Percentiles rank a stretch among this genome's conserved stretches.
These are phyloP conservation scores for Tritrichomonas musculus DNA, from an alignment of 208 protist species.

Conservation along the genomic window DNA sequence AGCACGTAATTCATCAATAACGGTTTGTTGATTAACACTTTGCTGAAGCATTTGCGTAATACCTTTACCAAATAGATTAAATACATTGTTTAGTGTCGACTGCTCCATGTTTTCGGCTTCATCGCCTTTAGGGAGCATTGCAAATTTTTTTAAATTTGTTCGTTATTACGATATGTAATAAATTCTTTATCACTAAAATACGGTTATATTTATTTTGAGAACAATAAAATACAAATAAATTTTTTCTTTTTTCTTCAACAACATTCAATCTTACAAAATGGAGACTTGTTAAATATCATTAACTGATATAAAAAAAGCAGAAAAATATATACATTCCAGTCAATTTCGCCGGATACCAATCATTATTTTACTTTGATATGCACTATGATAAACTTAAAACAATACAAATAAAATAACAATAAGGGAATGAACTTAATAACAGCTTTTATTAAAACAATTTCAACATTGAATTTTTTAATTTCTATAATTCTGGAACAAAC, in stretches of 20 bases:
- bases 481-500: no score
- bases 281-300: no score
- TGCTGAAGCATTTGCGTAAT: neutral
- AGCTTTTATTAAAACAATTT: no score
- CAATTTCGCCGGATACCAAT: no score
- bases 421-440: no score
- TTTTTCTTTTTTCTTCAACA: neutral
- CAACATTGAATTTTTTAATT: no score
- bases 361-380: no score
- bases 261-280: neutral
- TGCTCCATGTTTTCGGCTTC: slow-evolving; percentile 23
- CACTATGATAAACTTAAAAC: no score
- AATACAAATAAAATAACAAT: no score
- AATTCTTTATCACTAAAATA: neutral
- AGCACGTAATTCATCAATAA: neutral
- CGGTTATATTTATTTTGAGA: neutral
- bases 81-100: neutral
- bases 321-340: no score
- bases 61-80: slow-evolving; percentile 3
- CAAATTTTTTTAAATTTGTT: neutral
- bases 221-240: neutral
- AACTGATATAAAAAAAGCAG: no score
- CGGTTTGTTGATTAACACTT: neutral
- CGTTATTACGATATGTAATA: neutral
- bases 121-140: neutral